Percentiles rank a stretch among this genome's conserved stretches.
Conservation (phyloP, 129 eudicot genomes). For the carrot (Daucus carota) region DH1_v3.0 NC_030384.2:39185501-39186000, state of each 20-base stretch:
- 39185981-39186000: too few relatives aligned
- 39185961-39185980: too few relatives aligned
- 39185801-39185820: slow-evolving; percentile 20
- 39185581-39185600: not conserved
- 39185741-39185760: slow-evolving; percentile 18
- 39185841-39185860: not conserved
- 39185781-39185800: slow-evolving; percentile 20
- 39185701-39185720: slow-evolving; percentile 13
- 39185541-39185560: slow-evolving; percentile 1
- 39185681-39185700: slow-evolving; percentile 28
- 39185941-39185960: too few relatives aligned
- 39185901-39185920: too few relatives aligned
- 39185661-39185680: not conserved
- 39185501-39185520: not conserved
- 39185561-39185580: slow-evolving; percentile 9
- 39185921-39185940: too few relatives aligned
- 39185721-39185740: slow-evolving; percentile 19
- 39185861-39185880: not conserved
- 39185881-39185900: not conserved
- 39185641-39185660: not conserved
- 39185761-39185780: slow-evolving; percentile 15
- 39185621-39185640: not conserved
- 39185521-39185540: not conserved
- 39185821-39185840: slow-evolving; percentile 5
- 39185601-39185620: not conserved